A percentile compares a stretch with the other conserved stretches of the same genome.
These are phyloP conservation scores for Amanita molliuscula DNA, from an alignment of 768 basidiomycete genomes.

Conservation along the genomic window DNA sequence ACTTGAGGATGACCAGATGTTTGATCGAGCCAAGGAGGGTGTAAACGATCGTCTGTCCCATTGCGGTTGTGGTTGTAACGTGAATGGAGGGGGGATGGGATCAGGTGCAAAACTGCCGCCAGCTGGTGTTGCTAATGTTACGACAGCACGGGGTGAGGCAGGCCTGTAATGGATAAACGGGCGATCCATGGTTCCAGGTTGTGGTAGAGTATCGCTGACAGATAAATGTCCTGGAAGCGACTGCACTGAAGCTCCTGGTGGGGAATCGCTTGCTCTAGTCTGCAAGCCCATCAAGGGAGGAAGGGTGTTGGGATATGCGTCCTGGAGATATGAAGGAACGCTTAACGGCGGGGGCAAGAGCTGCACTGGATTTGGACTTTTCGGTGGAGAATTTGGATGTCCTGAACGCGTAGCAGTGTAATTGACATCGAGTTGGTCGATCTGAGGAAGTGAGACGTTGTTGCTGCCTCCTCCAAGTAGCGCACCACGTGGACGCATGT, in stretches of 20 bases:
- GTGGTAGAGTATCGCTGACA: not conserved
- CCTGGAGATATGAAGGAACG: conserved; percentile 11
- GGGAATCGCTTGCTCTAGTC: conserved; percentile 3
- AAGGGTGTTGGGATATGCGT: conserved; percentile 24
- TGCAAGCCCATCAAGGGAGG: conserved; percentile 21
- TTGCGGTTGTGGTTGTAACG: conserved; percentile 56
- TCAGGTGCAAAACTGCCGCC: conserved; percentile 12
- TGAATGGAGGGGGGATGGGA: conserved; percentile 45
- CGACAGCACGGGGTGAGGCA: conserved; percentile 20
- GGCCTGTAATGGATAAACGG: conserved; percentile 11
- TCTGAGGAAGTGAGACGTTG: not conserved
- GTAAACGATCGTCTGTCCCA: conserved; percentile 42
- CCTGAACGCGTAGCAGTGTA: not conserved
- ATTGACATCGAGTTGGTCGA: not conserved
- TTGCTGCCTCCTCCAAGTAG: not conserved
- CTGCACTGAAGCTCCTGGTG: not conserved
- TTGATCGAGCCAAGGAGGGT: conserved; percentile 23
- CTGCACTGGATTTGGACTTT: conserved; percentile 1
- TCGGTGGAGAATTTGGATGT: not conserved
- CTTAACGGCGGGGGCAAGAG: not conserved
- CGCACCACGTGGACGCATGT: conserved; percentile 15
- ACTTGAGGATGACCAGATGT: conserved; percentile 24
- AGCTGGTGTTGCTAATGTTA: conserved; percentile 21
- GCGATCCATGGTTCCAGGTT: conserved; percentile 1
- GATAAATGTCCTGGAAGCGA: not conserved